Evolutionary conservation across 2,329 filamentous ascomycete genomes (phyloP), one percentile per base, ranked within the genome.

Genomic region (Penicillium sp.): DNA sequence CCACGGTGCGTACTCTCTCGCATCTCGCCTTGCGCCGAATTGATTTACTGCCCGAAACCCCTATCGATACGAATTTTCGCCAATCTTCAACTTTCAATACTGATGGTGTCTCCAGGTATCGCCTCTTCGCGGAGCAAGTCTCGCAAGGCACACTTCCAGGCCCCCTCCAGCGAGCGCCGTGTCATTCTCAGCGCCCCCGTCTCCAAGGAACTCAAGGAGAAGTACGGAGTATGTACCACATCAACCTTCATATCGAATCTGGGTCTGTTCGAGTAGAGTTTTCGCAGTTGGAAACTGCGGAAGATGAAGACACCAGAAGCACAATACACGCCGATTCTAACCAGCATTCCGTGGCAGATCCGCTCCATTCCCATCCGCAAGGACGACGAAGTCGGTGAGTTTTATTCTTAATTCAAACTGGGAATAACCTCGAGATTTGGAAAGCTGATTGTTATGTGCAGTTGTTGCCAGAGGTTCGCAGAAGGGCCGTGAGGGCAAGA

Each of bases 401-500:
- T 50, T 44, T 2, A 28, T 26, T 25, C 14, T 33, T 35, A 16
- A 50, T 16, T 7, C 19, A 33, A 14, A 0, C 28, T 26, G 12
- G 12, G 30, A 35, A 26, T 28, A 10, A 17, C 6, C 7, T 19
- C 9, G 5, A 35, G 28, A 14, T 9, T 19, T 26, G 16, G 19
- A 26, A 14, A 14, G 22, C 38, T 50, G 14, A 50, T 11, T 35
- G 19, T 19, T 11, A 1, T 44, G 6, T 33, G 19, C 38, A 77
- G 84, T 84, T 76, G 89, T 99, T 73, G 88, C 93, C 77, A 92
- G 94, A 70, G 94, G 94, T 74, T 82, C 84, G 81, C 89, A 96
- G 86, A 97, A 97, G 86, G 94, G 93, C 77, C 91, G 91, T 75
- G 93, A 97, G 84, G 94, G 94, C 84, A 97, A 97, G 85, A 85